Base-by-base conservation (phyloP, 345 rosid species). In the Dovyalis caffra region DNA sequence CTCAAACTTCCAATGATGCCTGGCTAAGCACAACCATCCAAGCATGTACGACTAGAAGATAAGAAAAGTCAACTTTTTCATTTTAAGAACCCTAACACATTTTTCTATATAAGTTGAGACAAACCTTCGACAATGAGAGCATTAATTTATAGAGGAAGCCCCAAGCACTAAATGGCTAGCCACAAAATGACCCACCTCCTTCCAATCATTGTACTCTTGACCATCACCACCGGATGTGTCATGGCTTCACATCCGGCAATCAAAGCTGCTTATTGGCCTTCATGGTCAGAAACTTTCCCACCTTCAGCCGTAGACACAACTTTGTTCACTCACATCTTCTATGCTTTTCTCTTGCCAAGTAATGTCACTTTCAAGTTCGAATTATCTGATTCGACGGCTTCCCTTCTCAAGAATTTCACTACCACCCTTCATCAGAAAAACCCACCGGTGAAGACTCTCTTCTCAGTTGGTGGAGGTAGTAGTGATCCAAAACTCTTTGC, bases 271-370 rank as follows among this genome's bases (percentile, higher is more conserved):
- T 88, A 90, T 64, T 88, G 82, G 79, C 88, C 91, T 32, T 79
- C 88, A 9, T 82, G 85, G 89, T 33, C 73, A 8, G 25, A 77
- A 35, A 66, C 32, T 4, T 77, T 84, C n/a, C 85, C 86, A 9
- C 91, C 93, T 15, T 78, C 86, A 9, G 78, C 76, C 71, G 86
- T 85, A 28, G 70, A 85, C 73, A 88, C 93, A 20, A 53, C 79
- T 43, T 56, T 86, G 69, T 90, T 86, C 76, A 86, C 91, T 8
- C 93, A 90, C 75, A 58, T 90, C 64, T 81, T 75, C 80, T 86
- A 83, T 47, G 90, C 91, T 31, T 90, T 90, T 64, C 87, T 90
- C 85, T 32, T 51, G 34, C 94, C 91, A 15, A 85, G 71, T 69
- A 81, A 67, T 56, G 34, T 62, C 56, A 83, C 90, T 0, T 83